phyloP scores from a whole-genome alignment of 1,284 basidiomycete species.

The Puccinia triticina region DNA sequence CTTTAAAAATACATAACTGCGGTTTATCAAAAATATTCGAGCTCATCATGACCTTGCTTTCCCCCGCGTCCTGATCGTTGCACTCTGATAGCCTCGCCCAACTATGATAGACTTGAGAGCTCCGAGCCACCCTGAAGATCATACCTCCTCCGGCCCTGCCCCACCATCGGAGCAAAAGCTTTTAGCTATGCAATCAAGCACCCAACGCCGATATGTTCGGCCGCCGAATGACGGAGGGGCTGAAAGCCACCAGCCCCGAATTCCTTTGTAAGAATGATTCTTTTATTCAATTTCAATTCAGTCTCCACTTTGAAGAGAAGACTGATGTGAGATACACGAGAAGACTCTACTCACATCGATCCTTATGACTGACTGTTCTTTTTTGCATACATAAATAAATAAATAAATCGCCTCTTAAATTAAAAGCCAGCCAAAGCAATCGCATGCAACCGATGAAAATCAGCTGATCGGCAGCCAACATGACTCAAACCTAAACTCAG shows the following conservation, averaged over 20 bases:
- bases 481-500: constrained; percentile 25
- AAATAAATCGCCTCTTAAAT: constrained; percentile 3
- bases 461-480: neutral
- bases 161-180: neutral
- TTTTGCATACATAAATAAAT: neutral
- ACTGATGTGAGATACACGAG: constrained; percentile 9
- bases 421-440: constrained; percentile 22
- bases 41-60: constrained; percentile 9
- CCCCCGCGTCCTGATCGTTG: neutral
- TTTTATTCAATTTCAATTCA: constrained; percentile 17
- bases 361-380: constrained; percentile 1
- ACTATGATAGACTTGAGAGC: neutral
- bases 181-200: constrained; percentile 13
- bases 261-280: constrained; percentile 24
- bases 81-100: constrained; percentile 14
- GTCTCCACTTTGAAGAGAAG: neutral
- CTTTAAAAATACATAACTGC: neutral
- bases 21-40: neutral
- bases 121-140: neutral
- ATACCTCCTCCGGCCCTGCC: constrained; percentile 3
- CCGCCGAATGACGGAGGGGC: constrained; percentile 21
- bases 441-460: constrained; percentile 33
- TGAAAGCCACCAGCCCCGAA: constrained; percentile 21
- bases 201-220: neutral
- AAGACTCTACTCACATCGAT: neutral